Evolutionary conservation across 257 asterid genomes (phyloP).

Genomic region (Fraxinus pennsylvanica): DNA sequence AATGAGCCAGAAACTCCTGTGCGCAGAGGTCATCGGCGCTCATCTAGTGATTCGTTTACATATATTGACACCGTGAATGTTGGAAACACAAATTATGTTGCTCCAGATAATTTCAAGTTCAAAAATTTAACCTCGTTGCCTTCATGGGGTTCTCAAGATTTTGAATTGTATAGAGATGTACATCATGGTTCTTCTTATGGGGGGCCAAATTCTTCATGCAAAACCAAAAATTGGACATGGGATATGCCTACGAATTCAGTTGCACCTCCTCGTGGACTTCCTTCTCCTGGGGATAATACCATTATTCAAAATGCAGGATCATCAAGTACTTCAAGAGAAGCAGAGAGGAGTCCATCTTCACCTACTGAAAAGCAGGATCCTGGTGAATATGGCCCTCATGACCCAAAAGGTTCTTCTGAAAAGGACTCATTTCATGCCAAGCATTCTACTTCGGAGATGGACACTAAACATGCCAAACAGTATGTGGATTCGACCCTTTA

Average conservation of each 20-base stretch:
- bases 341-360: slow-evolving; percentile 36
- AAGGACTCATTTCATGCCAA: slow-evolving; percentile 59
- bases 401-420: slow-evolving; percentile 51
- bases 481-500: slow-evolving; percentile 39
- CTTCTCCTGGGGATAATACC: slow-evolving; percentile 41
- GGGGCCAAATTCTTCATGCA: slow-evolving; percentile 35
- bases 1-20: slow-evolving; percentile 56
- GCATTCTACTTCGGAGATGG: slow-evolving; percentile 63
- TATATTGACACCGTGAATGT: slow-evolving; percentile 31
- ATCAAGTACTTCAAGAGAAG: slow-evolving; percentile 35
- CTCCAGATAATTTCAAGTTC: slow-evolving; percentile 39
- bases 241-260: slow-evolving; percentile 29
- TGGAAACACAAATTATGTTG: slow-evolving; percentile 29
- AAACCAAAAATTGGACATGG: slow-evolving; percentile 37
- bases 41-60: slow-evolving; percentile 56
- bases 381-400: slow-evolving; percentile 56
- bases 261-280: slow-evolving; percentile 41
- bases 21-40: slow-evolving; percentile 48
- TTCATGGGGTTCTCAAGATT: slow-evolving; percentile 60
- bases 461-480: slow-evolving; percentile 91
- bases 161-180: slow-evolving; percentile 45
- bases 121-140: slow-evolving; percentile 35
- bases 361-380: slow-evolving; percentile 44
- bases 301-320: slow-evolving; percentile 37
- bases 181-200: slow-evolving; percentile 36